These are phyloP conservation scores for Aquilaria agallochum DNA, from an alignment of 441 rosid species.

Conservation along the genomic window DNA sequence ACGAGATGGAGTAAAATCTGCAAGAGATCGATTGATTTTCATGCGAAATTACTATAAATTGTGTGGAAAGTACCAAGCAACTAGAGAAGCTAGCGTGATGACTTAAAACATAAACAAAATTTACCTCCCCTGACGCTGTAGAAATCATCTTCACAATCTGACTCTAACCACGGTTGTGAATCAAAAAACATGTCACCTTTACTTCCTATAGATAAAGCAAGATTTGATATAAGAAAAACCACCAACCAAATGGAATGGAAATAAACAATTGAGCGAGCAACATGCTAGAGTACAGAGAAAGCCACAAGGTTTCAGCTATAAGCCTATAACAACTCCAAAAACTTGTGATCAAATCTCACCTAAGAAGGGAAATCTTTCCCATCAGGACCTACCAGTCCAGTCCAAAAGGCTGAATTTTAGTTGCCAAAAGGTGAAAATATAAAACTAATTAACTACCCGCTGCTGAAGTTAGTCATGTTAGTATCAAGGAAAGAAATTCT, in stretches of 20 bases:
- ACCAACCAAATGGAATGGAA: no score
- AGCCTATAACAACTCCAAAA: no score
- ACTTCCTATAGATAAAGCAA: conserved; percentile 51
- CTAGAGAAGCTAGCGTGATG: neutral
- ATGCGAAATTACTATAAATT: no score
- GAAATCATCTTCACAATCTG: conserved; percentile 88
- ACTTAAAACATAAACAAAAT: neutral
- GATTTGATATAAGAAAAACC: neutral
- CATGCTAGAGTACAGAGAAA: no score
- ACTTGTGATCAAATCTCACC: no score
- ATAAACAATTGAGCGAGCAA: no score
- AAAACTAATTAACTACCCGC: no score
- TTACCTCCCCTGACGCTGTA: conserved; percentile 90
- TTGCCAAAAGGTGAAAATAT: neutral
- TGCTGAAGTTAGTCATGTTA: no score
- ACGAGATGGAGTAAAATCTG: conserved; percentile 93
- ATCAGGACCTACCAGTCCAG: neutral
- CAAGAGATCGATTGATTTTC: neutral
- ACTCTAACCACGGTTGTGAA: conserved; percentile 66
- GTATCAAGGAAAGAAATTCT: no score
- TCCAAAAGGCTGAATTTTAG: neutral
- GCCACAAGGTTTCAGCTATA: no score
- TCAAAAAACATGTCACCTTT: conserved; percentile 92
- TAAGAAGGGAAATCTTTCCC: conserved; percentile 1
- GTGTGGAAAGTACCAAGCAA: no score